Evolutionary conservation across 225 moss, liverwort and hornwort species (phyloP).

Genomic region (Polytrichum commune): DNA sequence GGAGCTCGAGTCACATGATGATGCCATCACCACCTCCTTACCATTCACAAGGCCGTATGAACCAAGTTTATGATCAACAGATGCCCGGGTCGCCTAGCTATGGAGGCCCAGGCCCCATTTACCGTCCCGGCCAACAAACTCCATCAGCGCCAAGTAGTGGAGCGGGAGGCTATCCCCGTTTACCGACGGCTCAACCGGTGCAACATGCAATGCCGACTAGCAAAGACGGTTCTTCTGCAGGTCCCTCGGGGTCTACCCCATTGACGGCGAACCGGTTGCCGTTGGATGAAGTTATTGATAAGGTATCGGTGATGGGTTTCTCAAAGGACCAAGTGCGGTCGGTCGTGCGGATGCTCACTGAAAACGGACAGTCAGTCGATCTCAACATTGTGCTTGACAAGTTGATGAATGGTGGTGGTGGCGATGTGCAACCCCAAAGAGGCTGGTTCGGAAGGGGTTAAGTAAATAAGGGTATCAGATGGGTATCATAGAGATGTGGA

Average conservation of each 20-base stretch:
- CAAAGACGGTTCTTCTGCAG: slow-evolving; percentile 38
- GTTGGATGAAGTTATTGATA: slow-evolving; percentile 86
- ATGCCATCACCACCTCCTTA: slow-evolving; percentile 50
- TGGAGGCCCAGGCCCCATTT: slow-evolving; percentile 40
- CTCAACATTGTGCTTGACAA: slow-evolving; percentile 92
- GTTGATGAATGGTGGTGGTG: slow-evolving; percentile 79
- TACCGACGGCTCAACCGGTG: slow-evolving; percentile 73
- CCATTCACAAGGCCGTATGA: slow-evolving; percentile 55
- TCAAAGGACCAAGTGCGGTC: slow-evolving; percentile 86
- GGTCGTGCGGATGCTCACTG: slow-evolving; percentile 78
- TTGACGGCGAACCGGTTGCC: slow-evolving; percentile 69
- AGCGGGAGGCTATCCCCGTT: slow-evolving; percentile 75
- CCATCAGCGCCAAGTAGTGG: slow-evolving; percentile 78
- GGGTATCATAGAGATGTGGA: background rate
- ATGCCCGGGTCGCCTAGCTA: slow-evolving; percentile 52
- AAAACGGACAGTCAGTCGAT: slow-evolving; percentile 88
- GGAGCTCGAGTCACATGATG: slow-evolving; percentile 33
- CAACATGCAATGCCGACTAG: slow-evolving; percentile 62
- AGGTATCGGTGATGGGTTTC: slow-evolving; percentile 90
- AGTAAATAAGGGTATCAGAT: background rate
- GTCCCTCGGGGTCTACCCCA: slow-evolving; percentile 47
- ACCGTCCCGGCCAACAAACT: slow-evolving; percentile 71
- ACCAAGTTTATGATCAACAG: slow-evolving; percentile 66
- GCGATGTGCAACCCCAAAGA: slow-evolving; percentile 59
- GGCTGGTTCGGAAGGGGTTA: slow-evolving; percentile 70